Evolutionary conservation across 768 basidiomycete genomes (phyloP).

Genomic region (Mycena albidolilacea): DNA sequence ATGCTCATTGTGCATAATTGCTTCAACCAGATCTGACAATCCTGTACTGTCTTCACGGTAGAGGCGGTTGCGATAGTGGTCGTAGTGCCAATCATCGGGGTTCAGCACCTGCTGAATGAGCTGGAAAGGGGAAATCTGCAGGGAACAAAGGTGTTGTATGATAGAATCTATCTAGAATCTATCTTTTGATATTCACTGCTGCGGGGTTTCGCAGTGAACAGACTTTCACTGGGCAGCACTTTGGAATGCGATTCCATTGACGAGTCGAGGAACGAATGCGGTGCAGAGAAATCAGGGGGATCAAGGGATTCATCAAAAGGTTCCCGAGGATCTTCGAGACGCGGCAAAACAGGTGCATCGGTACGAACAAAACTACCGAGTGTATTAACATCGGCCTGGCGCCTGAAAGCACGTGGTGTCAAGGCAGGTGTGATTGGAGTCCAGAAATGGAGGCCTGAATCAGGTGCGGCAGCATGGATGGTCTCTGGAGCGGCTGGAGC

Average conservation of each 20-base stretch:
- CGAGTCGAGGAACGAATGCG: neutral
- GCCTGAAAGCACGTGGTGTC: neutral
- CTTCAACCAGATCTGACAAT: too few relatives aligned
- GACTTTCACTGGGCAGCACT: neutral
- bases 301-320: neutral
- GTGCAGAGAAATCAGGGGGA: neutral
- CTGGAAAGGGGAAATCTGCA: conserved; percentile 4
- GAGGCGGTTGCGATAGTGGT: neutral
- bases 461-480: neutral
- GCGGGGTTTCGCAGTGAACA: neutral
- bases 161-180: neutral
- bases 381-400: conserved; percentile 4
- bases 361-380: neutral
- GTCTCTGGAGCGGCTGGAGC: neutral
- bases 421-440: neutral
- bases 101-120: conserved; percentile 1
- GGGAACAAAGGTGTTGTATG: neutral
- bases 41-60: too few relatives aligned
- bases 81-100: neutral
- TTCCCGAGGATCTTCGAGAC: conserved; percentile 1
- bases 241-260: neutral
- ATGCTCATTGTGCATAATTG: too few relatives aligned
- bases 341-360: neutral
- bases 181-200: neutral
- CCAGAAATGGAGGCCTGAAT: neutral